Base-by-base conservation (phyloP, 495 filamentous ascomycete genomes). In the Chaetomium fimeti region DNA sequence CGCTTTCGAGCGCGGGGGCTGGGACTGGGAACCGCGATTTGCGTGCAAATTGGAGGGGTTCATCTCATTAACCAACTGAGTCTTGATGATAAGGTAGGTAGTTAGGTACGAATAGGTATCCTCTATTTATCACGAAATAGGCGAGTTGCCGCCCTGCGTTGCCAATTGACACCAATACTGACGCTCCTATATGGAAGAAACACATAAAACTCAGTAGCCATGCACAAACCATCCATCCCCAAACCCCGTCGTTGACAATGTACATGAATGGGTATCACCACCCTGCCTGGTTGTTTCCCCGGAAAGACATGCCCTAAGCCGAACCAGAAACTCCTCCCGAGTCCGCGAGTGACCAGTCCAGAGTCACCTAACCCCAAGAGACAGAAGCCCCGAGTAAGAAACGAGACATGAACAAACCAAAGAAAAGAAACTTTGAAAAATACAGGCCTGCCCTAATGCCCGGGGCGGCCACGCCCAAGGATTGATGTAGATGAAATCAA, bases 191-290 rank as follows among this genome's bases (percentile, higher is more conserved):
- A 52, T 52, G 24, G 24, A 16, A 27, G 25, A 27, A 16, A 43
- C 1, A 52, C 24, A 25, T 27, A 15, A 28, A 36, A 55, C 9
- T 18, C 52, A 32, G 13, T 13, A n/a, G n/a, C 27, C 52, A 32
- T 20, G 13, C 28, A n/a, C 52, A 36, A 55, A 0, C 27, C 52
- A 15, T 20, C 27, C n/a, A n/a, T n/a, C 15, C 51, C 24, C n/a
- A n/a, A 55, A 8, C 52, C 15, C 27, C 15, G 16, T 55, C 27
- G 18, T 36, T 18, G 28, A 51, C 16, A 51, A 51, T 60, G 32
- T 51, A 60, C 28, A 32, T 55, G n/a, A 55, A n/a, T 20, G 62
- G 62, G 62, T 65, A 65, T 65, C 62, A 55, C 62, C 52, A 29
- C 15, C 55, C 62, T 65, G 56, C 49, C 62, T 54, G 43, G 12